Evolutionary conservation across 1,139 yeast species (phyloP).

Genomic region (Geotrichum carabidarum): DNA sequence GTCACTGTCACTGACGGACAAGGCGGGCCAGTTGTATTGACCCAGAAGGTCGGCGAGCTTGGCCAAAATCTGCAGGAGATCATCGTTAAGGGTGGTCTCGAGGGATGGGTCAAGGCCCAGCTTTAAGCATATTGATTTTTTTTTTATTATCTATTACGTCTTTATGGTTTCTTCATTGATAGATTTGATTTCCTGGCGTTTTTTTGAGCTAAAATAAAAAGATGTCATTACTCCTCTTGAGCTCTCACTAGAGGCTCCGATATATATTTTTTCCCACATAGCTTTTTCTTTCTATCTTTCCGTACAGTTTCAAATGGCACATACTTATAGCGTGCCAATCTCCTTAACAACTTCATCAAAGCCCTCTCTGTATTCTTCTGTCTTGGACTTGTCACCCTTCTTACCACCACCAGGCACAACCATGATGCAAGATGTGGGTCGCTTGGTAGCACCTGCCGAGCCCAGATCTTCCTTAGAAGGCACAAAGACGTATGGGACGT

Average conservation of each 20-base stretch:
- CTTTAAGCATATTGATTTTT: slow-evolving; percentile 8
- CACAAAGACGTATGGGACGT: slow-evolving; percentile 85
- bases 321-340: slow-evolving; percentile 42
- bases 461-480: slow-evolving; percentile 98
- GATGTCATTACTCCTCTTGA: neutral
- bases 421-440: slow-evolving; percentile 98
- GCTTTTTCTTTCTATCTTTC: too few species aligned
- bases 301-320: too few species aligned
- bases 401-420: slow-evolving; percentile 95
- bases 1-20: slow-evolving; percentile 70
- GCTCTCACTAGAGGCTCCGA: too few species aligned
- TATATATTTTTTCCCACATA: too few species aligned
- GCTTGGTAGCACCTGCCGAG: slow-evolving; percentile 96
- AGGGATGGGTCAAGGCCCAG: slow-evolving; percentile 86
- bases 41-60: slow-evolving; percentile 88
- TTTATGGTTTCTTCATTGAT: neutral
- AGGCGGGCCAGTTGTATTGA: slow-evolving; percentile 57
- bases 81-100: slow-evolving; percentile 94
- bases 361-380: slow-evolving; percentile 85
- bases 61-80: slow-evolving; percentile 95
- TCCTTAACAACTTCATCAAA: slow-evolving; percentile 95
- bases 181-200: neutral
- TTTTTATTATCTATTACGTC: neutral
- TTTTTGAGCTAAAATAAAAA: too few species aligned
- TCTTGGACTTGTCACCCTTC: slow-evolving; percentile 61